Conservation (phyloP, 2,329 filamentous ascomycete species). For the Fusarium transvaalense region DNA sequence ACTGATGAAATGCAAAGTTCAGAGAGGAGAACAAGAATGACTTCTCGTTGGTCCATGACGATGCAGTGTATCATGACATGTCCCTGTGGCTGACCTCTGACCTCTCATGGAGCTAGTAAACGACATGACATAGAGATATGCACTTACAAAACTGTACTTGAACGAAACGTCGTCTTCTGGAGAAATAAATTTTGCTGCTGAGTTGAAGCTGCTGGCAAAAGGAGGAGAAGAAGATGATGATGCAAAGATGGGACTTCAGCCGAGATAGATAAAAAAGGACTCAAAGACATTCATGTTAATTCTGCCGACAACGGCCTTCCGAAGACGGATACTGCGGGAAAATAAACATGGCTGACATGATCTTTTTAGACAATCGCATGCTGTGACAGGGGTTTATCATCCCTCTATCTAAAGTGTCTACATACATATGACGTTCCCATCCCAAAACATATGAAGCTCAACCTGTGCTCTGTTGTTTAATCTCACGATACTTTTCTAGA, state of each 20-base stretch:
- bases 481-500: conserved; percentile 38
- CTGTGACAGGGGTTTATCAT: conserved; percentile 29
- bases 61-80: conserved; percentile 26
- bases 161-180: conserved; percentile 14
- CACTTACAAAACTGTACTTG: conserved; percentile 32
- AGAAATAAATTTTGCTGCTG: neutral
- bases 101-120: conserved; percentile 24
- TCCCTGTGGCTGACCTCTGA: conserved; percentile 37
- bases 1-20: neutral
- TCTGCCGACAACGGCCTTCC: conserved; percentile 46
- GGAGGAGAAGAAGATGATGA: conserved; percentile 16
- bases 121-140: conserved; percentile 17
- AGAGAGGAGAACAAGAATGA: neutral
- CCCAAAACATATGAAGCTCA: conserved; percentile 34
- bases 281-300: conserved; percentile 28
- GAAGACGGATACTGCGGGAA: conserved; percentile 40
- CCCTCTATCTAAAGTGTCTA: conserved; percentile 35
- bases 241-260: conserved; percentile 34
- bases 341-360: conserved; percentile 40
- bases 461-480: conserved; percentile 18
- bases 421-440: conserved; percentile 32
- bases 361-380: conserved; percentile 37
- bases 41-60: conserved; percentile 42
- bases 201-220: conserved; percentile 20
- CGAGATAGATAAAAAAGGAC: conserved; percentile 34